These are phyloP conservation scores for Fennellomyces sp. DNA, from an alignment of 371 early-diverging fungal species.

Conservation along the genomic window DNA sequence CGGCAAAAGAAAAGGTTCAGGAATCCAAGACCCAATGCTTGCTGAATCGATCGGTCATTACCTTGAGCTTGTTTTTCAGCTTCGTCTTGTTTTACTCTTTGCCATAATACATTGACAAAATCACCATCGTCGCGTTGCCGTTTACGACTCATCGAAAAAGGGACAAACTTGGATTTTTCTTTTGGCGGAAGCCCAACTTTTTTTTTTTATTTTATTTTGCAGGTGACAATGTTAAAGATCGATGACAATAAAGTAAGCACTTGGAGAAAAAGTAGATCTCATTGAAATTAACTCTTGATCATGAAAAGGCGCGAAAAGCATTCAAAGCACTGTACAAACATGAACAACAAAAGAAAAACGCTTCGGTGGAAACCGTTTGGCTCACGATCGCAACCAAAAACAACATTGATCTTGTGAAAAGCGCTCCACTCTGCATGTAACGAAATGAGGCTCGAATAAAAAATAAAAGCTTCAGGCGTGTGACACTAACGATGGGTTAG, in stretches of 20 bases:
- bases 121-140: not conserved
- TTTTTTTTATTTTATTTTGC: not conserved
- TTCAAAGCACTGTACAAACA: conserved; percentile 40
- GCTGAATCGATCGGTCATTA: too few relatives aligned
- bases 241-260: conserved; percentile 14
- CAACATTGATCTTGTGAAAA: conserved; percentile 16
- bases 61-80: not conserved
- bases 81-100: not conserved
- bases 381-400: conserved; percentile 37
- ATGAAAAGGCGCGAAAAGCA: conserved; percentile 31
- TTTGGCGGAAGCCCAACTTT: not conserved
- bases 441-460: not conserved
- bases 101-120: not conserved
- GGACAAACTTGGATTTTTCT: not conserved
- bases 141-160: not conserved
- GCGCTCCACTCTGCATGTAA: conserved; percentile 39
- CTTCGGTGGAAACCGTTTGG: conserved; percentile 33
- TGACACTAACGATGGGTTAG: conserved; percentile 17
- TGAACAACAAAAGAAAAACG: conserved; percentile 18
- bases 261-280: not conserved
- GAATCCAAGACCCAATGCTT: too few relatives aligned
- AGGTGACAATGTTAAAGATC: conserved; percentile 13
- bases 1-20: not conserved
- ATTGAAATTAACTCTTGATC: not conserved
- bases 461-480: not conserved